phyloP scores from a whole-genome alignment of 2,329 filamentous ascomycete species.

The Ophiocordyceps camponoti-rufipedis region DNA sequence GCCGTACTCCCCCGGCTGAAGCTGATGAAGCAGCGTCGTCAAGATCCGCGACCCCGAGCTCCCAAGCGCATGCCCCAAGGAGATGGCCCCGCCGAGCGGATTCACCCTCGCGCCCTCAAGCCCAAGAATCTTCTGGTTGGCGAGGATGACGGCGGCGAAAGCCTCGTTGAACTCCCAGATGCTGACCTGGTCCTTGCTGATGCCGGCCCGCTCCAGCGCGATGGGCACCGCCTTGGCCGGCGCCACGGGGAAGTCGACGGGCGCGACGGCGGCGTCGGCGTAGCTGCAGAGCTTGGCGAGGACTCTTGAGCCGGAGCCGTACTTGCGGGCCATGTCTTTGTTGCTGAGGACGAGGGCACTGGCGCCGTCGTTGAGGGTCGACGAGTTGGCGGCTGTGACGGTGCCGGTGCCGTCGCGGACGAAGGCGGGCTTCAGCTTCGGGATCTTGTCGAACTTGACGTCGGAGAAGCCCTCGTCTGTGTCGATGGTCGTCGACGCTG shows the following conservation, averaged over 20 bases:
- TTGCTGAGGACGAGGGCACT: conserved; percentile 75
- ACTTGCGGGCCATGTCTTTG: conserved; percentile 63
- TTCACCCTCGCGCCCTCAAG: conserved; percentile 70
- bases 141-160: conserved; percentile 87
- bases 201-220: conserved; percentile 72
- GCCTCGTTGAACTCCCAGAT: conserved; percentile 99
- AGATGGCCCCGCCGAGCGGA: conserved; percentile 77
- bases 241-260: conserved; percentile 87
- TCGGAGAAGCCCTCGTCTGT: conserved; percentile 83
- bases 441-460: conserved; percentile 71
- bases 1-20: conserved; percentile 84
- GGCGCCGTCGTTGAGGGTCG: conserved; percentile 86
- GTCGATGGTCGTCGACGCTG: conserved; percentile 62
- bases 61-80: conserved; percentile 77
- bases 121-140: conserved; percentile 81
- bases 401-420: conserved; percentile 70
- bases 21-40: conserved; percentile 76
- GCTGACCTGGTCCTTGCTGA: conserved; percentile 79
- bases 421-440: conserved; percentile 80
- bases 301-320: conserved; percentile 59
- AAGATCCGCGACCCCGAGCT: conserved; percentile 88
- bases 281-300: conserved; percentile 74
- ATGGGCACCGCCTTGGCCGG: conserved; percentile 85
- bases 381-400: conserved; percentile 88
- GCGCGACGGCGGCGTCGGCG: conserved; percentile 77